Evolutionary conservation across 2,329 filamentous ascomycete species (phyloP), one percentile per base, ranked within the genome.

Genomic region (Colletotrichum sp.): DNA sequence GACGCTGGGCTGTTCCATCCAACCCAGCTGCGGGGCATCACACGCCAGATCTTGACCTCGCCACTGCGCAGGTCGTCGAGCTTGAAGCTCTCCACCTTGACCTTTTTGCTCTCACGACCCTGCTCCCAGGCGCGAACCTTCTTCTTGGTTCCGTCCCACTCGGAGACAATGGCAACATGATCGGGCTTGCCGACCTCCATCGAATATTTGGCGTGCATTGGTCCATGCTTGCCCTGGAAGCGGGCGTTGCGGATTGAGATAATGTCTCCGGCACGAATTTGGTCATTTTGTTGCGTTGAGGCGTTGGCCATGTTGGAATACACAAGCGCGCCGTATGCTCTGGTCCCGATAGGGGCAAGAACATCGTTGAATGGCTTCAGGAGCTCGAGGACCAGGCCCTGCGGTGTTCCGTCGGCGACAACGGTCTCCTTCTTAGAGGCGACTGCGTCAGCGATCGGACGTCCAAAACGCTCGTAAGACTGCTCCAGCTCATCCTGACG

Each of bases 91-190:
- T 99, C 96, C 77, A 95, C 88, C 87, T 98, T 97, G 71, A 98
- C 93, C 88, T 98, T 99, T 85, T 94, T 96, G 83, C 93, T 96
- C 87, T 99, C 96, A 16, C 96, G 89, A 0, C 96, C 96, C 83
- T 99, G 97, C 84, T 99, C 97, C 95, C 95, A 99, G 3, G 94
- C 96, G 32, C 96, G 89, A 30, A 99, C 94, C 89, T 99, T 98
- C 90, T 98, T 98, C 91, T 98, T 98, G 55, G 95, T 98, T 4
- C 97, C 97, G 84, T 99, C 97, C 97, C 97, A 99, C 84, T 99
- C 97, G 12, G 95, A 92, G 6, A 99, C 96, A 4, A 99, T 88
- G 3, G 92, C 97, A 0, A 99, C 96, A 81, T 99, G 97, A 78
- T 96, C 95, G 6, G 92, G 92, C 83, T 95, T 97, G 78, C 96